phyloP scores from a whole-genome alignment of 2,329 filamentous ascomycete species.

The Nannizziopsis arthrosporioides region DNA sequence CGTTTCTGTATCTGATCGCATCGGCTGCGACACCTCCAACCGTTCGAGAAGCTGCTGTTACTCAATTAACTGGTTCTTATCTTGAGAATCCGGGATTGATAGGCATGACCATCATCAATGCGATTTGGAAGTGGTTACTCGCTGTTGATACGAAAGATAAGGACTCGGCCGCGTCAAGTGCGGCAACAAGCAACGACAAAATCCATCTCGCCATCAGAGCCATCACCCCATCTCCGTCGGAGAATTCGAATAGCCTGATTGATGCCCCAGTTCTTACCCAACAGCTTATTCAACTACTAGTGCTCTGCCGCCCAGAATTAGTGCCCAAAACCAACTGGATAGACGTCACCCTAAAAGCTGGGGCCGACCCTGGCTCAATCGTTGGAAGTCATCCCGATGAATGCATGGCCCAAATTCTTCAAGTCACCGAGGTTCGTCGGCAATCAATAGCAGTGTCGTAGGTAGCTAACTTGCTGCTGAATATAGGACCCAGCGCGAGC shows the following conservation, averaged over 20 bases:
- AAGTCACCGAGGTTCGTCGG: slow-evolving; percentile 43
- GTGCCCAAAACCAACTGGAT: slow-evolving; percentile 80
- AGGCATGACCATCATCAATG: slow-evolving; percentile 53
- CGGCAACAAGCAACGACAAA: slow-evolving; percentile 53
- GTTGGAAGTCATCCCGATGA: slow-evolving; percentile 51
- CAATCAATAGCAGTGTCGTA: slow-evolving; percentile 17
- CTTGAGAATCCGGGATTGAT: slow-evolving; percentile 46
- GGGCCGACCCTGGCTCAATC: slow-evolving; percentile 70
- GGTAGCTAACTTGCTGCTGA: not conserved
- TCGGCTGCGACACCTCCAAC: slow-evolving; percentile 49
- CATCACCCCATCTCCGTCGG: slow-evolving; percentile 27
- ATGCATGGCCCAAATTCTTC: slow-evolving; percentile 57
- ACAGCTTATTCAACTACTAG: slow-evolving; percentile 65
- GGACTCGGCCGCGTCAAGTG: slow-evolving; percentile 56
- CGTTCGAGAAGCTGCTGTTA: slow-evolving; percentile 52
- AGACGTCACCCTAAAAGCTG: slow-evolving; percentile 65
- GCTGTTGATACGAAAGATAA: slow-evolving; percentile 60
- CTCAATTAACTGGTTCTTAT: slow-evolving; percentile 55
- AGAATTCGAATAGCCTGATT: slow-evolving; percentile 26
- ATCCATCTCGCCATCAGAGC: slow-evolving; percentile 47
- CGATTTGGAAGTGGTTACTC: slow-evolving; percentile 69
- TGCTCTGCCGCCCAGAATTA: slow-evolving; percentile 66
- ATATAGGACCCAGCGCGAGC: slow-evolving; percentile 26
- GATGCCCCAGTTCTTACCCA: slow-evolving; percentile 44
- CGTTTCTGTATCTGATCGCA: slow-evolving; percentile 66